Evolutionary conservation across 2,329 filamentous ascomycete species (phyloP), one percentile per base, ranked within the genome.

Genomic region (Aspergillus caelatus): DNA sequence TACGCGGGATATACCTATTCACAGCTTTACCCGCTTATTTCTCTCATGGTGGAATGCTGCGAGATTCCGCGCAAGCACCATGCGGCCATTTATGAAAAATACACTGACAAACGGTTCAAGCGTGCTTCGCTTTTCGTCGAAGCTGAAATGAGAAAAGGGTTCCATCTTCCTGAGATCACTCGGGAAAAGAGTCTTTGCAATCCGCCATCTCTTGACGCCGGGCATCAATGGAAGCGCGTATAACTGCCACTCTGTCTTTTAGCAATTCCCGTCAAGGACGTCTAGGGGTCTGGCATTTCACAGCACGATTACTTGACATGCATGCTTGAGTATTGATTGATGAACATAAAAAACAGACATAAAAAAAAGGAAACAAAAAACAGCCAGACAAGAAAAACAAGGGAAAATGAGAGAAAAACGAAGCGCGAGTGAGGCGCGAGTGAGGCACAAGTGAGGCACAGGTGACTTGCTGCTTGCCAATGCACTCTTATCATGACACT

Each of bases 1-100:
- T 98, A 96, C 80, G 96, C 94, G 41, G 92, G 92, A 60, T 98
- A 99, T 81, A 97, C 94, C 2, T 93, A 91, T 81, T 81, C 83
- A 53, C 95, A 99, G 78, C 83, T 99, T 61, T 89, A 89, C 72
- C 89, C 90, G 2, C 81, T 97, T 43, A 85, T 97, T 54, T 83
- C 84, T 16, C 89, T 92, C 77, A 89, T 99, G 68, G 82, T 96
- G 57, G 93, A 97, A 70, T 98, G 94, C 82, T 97, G 93, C 79
- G 89, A 92, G 65, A 86, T 89, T 61, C 91, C 93, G 8, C 85
- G 85, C 67, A 89, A 89, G 72, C 95, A 99, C 75, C 95, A 99
- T 75, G 80, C 83, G 32, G 92, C 93, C 9, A 90, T 99, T 48
- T 97, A 88, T 74, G 92, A 97, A 61, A 99, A 99, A 80, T 99